Evolutionary conservation across 108 stramenopile genomes (phyloP), one percentile per base, ranked within the genome.

Genomic region (Aurantiochytrium sp.): DNA sequence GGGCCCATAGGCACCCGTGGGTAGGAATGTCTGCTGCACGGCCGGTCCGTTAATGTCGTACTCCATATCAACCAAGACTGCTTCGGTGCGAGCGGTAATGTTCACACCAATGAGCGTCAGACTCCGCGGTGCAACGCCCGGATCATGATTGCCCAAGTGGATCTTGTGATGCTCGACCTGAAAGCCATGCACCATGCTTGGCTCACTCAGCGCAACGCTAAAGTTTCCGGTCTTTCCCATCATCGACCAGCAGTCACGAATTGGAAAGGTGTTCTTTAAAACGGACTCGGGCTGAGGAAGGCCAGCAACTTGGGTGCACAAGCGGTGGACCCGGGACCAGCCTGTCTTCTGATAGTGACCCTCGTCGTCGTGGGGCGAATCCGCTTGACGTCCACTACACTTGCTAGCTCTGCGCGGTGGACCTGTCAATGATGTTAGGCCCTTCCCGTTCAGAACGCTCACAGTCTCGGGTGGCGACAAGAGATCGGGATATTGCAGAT

Each of bases 171-270:
- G 76, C 23, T 83, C 76, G 25, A 83, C 51, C n/a, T 6, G 43
- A 12, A 83, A 45, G n/a, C 76, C 76, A 6, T 45, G 76, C 14
- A 83, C 49, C 49, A 53, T 47, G 45, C 45, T 53, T 16, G 45
- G 76, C 5, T 28, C 49, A 6, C 23, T 35, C 18, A 83, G 51
- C n/a, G 28, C 45, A 6, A 53, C 23, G 76, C 76, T 83, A 45
- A 83, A 12, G 23, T 83, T 83, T 28, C 76, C 76, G 12, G 76
- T 6, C 12, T 43, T 8, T 55, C 76, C 76, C 8, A 16, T 45
- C 44, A 83, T 45, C 12, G 76, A 83, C 76, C 76, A 83, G 76
- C 76, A 83, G 51, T 83, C 23, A 8, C 76, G 76, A 69, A 69
- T 69, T 2, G 64, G 64, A 69, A 69, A 69, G 4, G 64, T 69